phyloP scores from a whole-genome alignment of 352 stramenopile genomes.

The Globisporangium viniferum region DNA sequence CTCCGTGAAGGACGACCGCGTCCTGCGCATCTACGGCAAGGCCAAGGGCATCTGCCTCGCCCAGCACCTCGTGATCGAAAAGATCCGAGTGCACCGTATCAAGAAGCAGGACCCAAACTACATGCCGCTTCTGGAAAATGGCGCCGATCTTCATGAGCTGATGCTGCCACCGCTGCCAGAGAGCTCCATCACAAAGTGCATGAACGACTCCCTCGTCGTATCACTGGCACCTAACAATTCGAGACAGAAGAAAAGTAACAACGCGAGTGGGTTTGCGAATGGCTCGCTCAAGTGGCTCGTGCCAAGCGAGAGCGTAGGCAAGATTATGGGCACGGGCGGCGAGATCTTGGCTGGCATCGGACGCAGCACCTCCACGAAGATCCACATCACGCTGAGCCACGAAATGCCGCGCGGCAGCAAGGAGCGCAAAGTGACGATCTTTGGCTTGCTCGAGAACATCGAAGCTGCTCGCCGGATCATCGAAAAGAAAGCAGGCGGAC shows the following conservation, averaged over 20 bases:
- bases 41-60: conserved; percentile 56
- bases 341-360: conserved; percentile 43
- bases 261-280: neutral
- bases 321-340: conserved; percentile 59
- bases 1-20: conserved; percentile 45
- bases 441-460: conserved; percentile 30
- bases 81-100: conserved; percentile 42
- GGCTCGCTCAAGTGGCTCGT: conserved; percentile 48
- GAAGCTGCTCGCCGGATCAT: conserved; percentile 37
- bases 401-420: conserved; percentile 40
- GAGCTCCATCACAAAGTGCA: conserved; percentile 37
- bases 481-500: conserved; percentile 38
- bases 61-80: conserved; percentile 56
- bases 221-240: neutral
- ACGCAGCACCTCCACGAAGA: conserved; percentile 34
- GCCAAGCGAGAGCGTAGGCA: conserved; percentile 40
- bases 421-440: conserved; percentile 47
- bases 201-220: conserved; percentile 28
- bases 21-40: conserved; percentile 60
- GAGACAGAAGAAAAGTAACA: conserved; percentile 8
- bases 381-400: conserved; percentile 35
- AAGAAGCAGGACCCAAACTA: conserved; percentile 56
- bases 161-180: conserved; percentile 28
- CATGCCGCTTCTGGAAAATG: conserved; percentile 21
- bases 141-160: conserved; percentile 11